A percentile compares a stretch with the other conserved stretches of the same genome.
Evolutionary conservation across 1,139 yeast species (phyloP).

Genomic region (Suhomyces bribrorum): DNA sequence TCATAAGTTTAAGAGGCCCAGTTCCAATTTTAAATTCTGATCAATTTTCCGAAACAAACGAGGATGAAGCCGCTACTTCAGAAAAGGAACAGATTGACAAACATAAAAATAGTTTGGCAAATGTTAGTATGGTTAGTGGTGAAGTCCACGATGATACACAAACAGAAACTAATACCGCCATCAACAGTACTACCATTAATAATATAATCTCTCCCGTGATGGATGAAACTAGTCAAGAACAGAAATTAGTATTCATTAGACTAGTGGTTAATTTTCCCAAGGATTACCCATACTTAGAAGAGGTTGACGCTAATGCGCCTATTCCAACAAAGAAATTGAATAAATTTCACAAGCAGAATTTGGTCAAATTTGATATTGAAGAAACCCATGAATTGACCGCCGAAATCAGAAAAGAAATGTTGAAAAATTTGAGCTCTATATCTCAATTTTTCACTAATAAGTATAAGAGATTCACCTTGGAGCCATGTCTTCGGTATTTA

Average conservation of each 20-base stretch:
- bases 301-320: slow-evolving; percentile 35
- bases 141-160: slow-evolving; percentile 5
- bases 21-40: slow-evolving; percentile 35
- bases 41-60: slow-evolving; percentile 6
- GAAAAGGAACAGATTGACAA: slow-evolving; percentile 7
- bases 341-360: slow-evolving; percentile 26
- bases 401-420: slow-evolving; percentile 51
- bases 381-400: slow-evolving; percentile 68
- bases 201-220: background rate
- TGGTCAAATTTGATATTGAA: slow-evolving; percentile 62
- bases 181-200: slow-evolving; percentile 2
- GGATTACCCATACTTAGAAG: slow-evolving; percentile 62
- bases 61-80: slow-evolving; percentile 3
- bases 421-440: slow-evolving; percentile 53
- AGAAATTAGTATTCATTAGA: slow-evolving; percentile 67
- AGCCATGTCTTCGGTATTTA: slow-evolving; percentile 72
- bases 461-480: slow-evolving; percentile 68
- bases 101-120: slow-evolving; percentile 5
- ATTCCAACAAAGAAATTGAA: slow-evolving; percentile 22
- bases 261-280: slow-evolving; percentile 68
- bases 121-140: slow-evolving; percentile 5
- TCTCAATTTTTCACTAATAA: slow-evolving; percentile 57
- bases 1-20: slow-evolving; percentile 79
- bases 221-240: slow-evolving; percentile 31
- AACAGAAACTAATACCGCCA: slow-evolving; percentile 5